Evolutionary conservation across 2,329 filamentous ascomycete genomes (phyloP).

Genomic region (Botrytis medusae): DNA sequence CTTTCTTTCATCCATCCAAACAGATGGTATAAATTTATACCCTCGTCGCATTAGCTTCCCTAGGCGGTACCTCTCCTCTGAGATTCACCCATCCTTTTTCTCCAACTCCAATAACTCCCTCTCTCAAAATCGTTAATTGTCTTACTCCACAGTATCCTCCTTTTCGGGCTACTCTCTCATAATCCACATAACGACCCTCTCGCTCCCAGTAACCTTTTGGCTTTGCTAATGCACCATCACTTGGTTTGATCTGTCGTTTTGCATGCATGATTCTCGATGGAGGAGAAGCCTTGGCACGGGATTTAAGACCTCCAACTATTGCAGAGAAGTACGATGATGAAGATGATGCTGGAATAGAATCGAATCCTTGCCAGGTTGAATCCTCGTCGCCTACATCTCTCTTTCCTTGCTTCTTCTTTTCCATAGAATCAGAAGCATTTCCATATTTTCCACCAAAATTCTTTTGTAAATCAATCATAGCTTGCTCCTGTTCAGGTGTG

Average conservation of each 20-base stretch:
- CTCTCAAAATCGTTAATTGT: slow-evolving; percentile 50
- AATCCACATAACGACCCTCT: slow-evolving; percentile 44
- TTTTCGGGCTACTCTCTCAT: slow-evolving; percentile 47
- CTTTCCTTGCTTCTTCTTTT: slow-evolving; percentile 26
- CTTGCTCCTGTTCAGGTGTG: slow-evolving; percentile 36
- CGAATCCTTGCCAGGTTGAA: slow-evolving; percentile 8
- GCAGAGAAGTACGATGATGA: background rate
- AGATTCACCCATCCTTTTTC: slow-evolving; percentile 41
- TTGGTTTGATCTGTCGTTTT: slow-evolving; percentile 1
- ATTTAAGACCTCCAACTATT: slow-evolving; percentile 17
- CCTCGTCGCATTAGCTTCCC: background rate
- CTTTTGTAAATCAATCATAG: slow-evolving; percentile 26
- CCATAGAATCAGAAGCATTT: slow-evolving; percentile 8
- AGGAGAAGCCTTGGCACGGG: background rate
- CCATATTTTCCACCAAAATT: slow-evolving; percentile 26
- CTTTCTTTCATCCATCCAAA: background rate
- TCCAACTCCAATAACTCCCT: slow-evolving; percentile 30
- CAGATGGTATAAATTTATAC: background rate
- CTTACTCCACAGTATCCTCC: slow-evolving; percentile 57
- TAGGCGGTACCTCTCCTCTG: slow-evolving; percentile 34
- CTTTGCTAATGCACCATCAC: background rate
- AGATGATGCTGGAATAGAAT: background rate
- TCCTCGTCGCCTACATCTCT: slow-evolving; percentile 20
- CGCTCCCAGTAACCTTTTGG: slow-evolving; percentile 32
- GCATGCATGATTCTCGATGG: slow-evolving; percentile 12